phyloP scores from a whole-genome alignment of 345 rosid species.

The Lepidium didymum region DNA sequence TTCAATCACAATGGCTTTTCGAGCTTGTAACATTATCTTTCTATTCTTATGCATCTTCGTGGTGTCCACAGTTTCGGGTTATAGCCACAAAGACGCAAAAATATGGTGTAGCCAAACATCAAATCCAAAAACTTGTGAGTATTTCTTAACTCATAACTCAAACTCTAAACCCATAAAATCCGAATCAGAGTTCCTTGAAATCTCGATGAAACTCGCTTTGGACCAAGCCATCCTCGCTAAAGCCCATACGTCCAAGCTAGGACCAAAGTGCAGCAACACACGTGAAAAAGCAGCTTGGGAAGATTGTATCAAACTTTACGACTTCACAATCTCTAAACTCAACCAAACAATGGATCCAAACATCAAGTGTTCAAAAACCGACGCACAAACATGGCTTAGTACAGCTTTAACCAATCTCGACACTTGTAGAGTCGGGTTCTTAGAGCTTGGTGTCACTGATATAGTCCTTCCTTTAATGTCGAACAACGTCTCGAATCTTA shows the following conservation, averaged over 20 bases:
- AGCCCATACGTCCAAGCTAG: slow-evolving; percentile 33
- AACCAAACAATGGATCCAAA: slow-evolving; percentile 44
- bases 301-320: slow-evolving; percentile 56
- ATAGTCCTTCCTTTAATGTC: slow-evolving; percentile 54
- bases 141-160: slow-evolving; percentile 37
- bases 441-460: slow-evolving; percentile 60
- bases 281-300: slow-evolving; percentile 65
- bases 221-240: slow-evolving; percentile 48
- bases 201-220: slow-evolving; percentile 46
- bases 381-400: slow-evolving; percentile 89
- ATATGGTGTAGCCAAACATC: slow-evolving; percentile 65
- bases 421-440: slow-evolving; percentile 63
- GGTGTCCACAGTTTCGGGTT: slow-evolving; percentile 23
- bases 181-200: slow-evolving; percentile 38
- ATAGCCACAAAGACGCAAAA: slow-evolving; percentile 23
- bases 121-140: slow-evolving; percentile 59
- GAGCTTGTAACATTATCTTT: slow-evolving; percentile 19
- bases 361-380: slow-evolving; percentile 48
- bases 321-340: slow-evolving; percentile 38
- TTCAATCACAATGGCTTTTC: slow-evolving; percentile 36
- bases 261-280: slow-evolving; percentile 44
- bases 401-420: slow-evolving; percentile 82
- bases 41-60: slow-evolving; percentile 25
- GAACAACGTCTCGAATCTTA: slow-evolving; percentile 63
- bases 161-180: slow-evolving; percentile 21